Percentiles rank a stretch among this genome's conserved stretches.
Conservation (phyloP, 805 yeast genomes). For the Pichia membranifaciens region DNA sequence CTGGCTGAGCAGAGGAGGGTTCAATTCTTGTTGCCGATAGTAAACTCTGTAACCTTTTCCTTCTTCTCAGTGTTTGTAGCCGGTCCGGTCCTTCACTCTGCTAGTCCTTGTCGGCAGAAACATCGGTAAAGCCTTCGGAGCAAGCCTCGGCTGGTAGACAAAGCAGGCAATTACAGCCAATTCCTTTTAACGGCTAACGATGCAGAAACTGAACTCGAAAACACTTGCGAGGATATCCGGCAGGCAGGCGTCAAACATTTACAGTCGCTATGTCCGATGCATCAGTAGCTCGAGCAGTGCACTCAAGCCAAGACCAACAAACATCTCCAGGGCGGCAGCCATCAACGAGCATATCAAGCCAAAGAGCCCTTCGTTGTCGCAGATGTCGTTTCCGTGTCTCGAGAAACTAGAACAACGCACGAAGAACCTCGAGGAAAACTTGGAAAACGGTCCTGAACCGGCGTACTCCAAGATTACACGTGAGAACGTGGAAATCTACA, state of each 20-base stretch:
- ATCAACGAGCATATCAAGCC: constrained; percentile 1
- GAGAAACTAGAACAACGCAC: constrained; percentile 63
- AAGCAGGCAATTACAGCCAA: background rate
- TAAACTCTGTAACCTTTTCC: no score
- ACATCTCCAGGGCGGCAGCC: constrained; percentile 7
- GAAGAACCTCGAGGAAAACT: constrained; percentile 25
- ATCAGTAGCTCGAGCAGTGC: constrained; percentile 3
- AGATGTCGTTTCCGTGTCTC: constrained; percentile 75
- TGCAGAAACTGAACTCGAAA: background rate
- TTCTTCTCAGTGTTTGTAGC: no score
- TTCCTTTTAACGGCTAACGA: background rate
- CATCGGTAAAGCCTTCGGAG: no score
- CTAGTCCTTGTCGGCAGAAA: no score
- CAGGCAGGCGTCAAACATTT: background rate
- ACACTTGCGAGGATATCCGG: background rate
- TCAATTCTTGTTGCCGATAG: no score
- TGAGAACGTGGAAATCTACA: constrained; percentile 59
- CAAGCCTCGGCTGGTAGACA: no score
- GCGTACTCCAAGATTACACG: constrained; percentile 61
- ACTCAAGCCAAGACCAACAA: constrained; percentile 12
- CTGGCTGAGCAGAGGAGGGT: no score
- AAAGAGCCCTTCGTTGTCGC: constrained; percentile 29
- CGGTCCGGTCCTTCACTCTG: no score
- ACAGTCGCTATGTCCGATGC: background rate
- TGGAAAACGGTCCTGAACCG: constrained; percentile 81